phyloP scores from a whole-genome alignment of 441 rosid genomes.

The Melastoma candidum region DNA sequence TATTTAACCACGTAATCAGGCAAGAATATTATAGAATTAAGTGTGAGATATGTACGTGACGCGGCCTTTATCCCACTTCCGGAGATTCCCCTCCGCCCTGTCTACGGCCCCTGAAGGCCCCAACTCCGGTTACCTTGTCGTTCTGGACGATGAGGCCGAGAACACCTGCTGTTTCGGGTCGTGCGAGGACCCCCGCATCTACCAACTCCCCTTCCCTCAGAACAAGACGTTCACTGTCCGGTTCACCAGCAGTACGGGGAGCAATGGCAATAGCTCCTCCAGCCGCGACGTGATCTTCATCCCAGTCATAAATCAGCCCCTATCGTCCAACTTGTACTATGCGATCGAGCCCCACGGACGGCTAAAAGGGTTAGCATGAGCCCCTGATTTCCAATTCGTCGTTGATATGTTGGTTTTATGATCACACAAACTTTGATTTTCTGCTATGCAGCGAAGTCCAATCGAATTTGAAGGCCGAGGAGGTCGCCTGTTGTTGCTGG shows the following conservation, averaged over 20 bases:
- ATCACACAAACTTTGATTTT: not conserved
- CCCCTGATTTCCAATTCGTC: not conserved
- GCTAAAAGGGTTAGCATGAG: conserved; percentile 32
- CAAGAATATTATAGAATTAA: not conserved
- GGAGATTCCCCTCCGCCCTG: conserved; percentile 25
- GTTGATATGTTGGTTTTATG: not conserved
- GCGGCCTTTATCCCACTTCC: conserved; percentile 41
- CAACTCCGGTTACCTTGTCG: conserved; percentile 38
- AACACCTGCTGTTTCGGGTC: conserved; percentile 41
- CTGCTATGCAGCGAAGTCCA: conserved; percentile 24
- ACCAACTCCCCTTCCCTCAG: conserved; percentile 47
- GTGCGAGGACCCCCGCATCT: conserved; percentile 15
- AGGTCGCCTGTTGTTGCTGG: conserved; percentile 17
- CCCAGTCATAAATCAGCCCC: conserved; percentile 43
- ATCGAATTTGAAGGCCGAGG: too few species aligned
- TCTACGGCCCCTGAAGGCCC: conserved; percentile 45
- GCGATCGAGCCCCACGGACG: conserved; percentile 28
- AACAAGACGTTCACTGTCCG: conserved; percentile 22
- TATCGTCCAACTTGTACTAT: conserved; percentile 48
- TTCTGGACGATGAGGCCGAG: conserved; percentile 43
- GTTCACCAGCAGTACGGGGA: conserved; percentile 1
- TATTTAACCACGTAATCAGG: too few species aligned
- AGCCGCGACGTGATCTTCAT: conserved; percentile 28
- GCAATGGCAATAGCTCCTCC: not conserved
- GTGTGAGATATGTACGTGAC: conserved; percentile 38